These are phyloP conservation scores for Coemansia sp. DNA, from an alignment of 192 early-diverging fungal species.

Conservation along the genomic window DNA sequence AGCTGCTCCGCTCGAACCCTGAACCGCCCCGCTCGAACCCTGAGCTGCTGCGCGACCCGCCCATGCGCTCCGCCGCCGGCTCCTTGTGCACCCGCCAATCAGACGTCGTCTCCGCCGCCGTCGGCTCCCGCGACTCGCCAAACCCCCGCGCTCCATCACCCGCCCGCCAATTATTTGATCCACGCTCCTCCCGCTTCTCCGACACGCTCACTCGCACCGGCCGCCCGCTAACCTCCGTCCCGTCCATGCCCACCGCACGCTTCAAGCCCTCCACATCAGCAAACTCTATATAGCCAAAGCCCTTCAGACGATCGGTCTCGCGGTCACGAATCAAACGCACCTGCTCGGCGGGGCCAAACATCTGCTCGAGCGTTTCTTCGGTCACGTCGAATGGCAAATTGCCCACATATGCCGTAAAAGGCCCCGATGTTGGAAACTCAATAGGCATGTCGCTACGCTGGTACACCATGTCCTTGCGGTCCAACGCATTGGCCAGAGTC, in stretches of 20 bases:
- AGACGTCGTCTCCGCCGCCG: slow-evolving; percentile 21
- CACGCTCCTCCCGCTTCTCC: slow-evolving; percentile 62
- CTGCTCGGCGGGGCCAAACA: slow-evolving; percentile 74
- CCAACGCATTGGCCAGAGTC: slow-evolving; percentile 33
- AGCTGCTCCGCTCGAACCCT: slow-evolving; percentile 6
- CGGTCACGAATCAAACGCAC: slow-evolving; percentile 82
- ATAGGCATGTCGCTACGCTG: slow-evolving; percentile 33
- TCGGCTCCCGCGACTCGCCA: slow-evolving; percentile 13
- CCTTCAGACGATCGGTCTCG: slow-evolving; percentile 77
- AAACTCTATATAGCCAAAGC: slow-evolving; percentile 97
- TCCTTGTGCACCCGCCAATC: slow-evolving; percentile 41
- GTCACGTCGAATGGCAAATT: slow-evolving; percentile 85
- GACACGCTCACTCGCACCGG: slow-evolving; percentile 83
- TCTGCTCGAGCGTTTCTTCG: slow-evolving; percentile 70
- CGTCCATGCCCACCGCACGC: slow-evolving; percentile 65
- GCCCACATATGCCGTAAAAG: slow-evolving; percentile 87
- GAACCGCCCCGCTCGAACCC: slow-evolving; percentile 9
- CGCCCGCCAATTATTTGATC: slow-evolving; percentile 34
- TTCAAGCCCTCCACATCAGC: slow-evolving; percentile 78
- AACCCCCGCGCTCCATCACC: slow-evolving; percentile 1
- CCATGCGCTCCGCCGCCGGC: neutral
- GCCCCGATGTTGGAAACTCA: slow-evolving; percentile 79
- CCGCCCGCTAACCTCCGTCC: slow-evolving; percentile 62
- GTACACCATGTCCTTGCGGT: slow-evolving; percentile 25
- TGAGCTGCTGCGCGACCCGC: slow-evolving; percentile 7